Base-by-base conservation (phyloP, 106 monocot genomes). In the Platanthera guangdongensis region DNA sequence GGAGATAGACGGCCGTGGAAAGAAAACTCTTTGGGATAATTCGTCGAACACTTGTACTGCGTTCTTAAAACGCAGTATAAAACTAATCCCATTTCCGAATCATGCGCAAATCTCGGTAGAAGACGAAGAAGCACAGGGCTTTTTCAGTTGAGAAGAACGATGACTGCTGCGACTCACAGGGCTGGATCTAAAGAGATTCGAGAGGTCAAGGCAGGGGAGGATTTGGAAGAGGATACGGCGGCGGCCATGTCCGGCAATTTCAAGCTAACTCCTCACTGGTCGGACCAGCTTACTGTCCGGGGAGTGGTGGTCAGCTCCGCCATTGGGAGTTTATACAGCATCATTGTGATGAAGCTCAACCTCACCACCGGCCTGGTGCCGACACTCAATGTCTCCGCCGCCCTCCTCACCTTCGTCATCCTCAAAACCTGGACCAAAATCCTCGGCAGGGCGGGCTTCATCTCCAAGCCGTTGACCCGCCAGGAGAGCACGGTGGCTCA, bases 401-500 rank as follows among this genome's bases (percentile, higher is more conserved):
- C 79, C 21, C 83, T 84, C 8, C 71, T 84, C 46, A 59, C 76
- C 54, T 84, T 76, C 79, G 50, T 84, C 21, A 6, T 80, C 52
- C 16, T 84, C 47, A 75, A 46, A 32, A 9, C 63, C 8, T 84
- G 83, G 83, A 80, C 64, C 51, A 57, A 59, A 54, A 22, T 80
- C n/a, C 71, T 76, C 16, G 1, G 5, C 28, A 60, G 30, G 16
- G 59, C 52, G 6, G 83, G 79, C 2, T 32, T 84, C 64, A n/a
- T 76, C 16, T 49, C 80, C 0, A 62, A 51, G 51, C 76, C 83
- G n/a, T 76, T 84, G 71, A 84, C 79, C 8, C 28, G 71, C 52
- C 83, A 84, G 76, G 83, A 84, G 76, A 84, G 72, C 79, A 76
- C 71, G 21, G 79, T 84, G 63, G 76, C 80, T 16, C 83, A 84